Conservation (phyloP, 805 yeast genomes). For the Zygosaccharomyces siamensis region DNA sequence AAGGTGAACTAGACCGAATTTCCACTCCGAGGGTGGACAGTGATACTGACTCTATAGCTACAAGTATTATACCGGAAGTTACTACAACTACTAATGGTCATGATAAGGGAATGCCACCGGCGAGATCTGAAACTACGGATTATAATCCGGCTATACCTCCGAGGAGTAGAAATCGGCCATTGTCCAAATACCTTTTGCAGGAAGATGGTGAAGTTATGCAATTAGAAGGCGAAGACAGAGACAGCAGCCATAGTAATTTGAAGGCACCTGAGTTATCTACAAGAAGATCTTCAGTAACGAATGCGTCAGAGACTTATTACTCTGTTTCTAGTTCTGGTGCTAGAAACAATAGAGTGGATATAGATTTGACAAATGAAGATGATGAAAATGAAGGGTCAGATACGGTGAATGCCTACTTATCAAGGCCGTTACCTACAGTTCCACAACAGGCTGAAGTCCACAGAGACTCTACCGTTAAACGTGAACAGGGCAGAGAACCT, state of each 20-base stretch:
- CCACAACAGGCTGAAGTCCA: slow-evolving; percentile 12
- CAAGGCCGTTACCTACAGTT: slow-evolving; percentile 25
- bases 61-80: slow-evolving; percentile 29
- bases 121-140: slow-evolving; percentile 20
- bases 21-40: slow-evolving; percentile 7
- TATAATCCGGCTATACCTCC: slow-evolving; percentile 34
- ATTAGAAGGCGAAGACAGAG: slow-evolving; percentile 18
- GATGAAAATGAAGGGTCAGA: slow-evolving; percentile 11
- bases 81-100: slow-evolving; percentile 17
- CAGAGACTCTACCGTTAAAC: slow-evolving; percentile 12
- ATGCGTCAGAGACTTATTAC: slow-evolving; percentile 23
- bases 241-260: slow-evolving; percentile 5
- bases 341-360: slow-evolving; percentile 9
- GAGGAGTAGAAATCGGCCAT: slow-evolving; percentile 32
- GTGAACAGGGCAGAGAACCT: slow-evolving; percentile 1
- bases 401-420: slow-evolving; percentile 11
- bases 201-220: slow-evolving; percentile 23
- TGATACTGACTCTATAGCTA: slow-evolving; percentile 21
- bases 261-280: slow-evolving; percentile 7
- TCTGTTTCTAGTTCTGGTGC: slow-evolving; percentile 22
- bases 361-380: slow-evolving; percentile 1
- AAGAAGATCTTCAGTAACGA: slow-evolving; percentile 11
- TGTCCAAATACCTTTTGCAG: slow-evolving; percentile 25
- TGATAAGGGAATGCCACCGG: slow-evolving; percentile 17
- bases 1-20: slow-evolving; percentile 1